Conservation (phyloP, 2,329 filamentous ascomycete species). For the Penicillium sp. region DNA sequence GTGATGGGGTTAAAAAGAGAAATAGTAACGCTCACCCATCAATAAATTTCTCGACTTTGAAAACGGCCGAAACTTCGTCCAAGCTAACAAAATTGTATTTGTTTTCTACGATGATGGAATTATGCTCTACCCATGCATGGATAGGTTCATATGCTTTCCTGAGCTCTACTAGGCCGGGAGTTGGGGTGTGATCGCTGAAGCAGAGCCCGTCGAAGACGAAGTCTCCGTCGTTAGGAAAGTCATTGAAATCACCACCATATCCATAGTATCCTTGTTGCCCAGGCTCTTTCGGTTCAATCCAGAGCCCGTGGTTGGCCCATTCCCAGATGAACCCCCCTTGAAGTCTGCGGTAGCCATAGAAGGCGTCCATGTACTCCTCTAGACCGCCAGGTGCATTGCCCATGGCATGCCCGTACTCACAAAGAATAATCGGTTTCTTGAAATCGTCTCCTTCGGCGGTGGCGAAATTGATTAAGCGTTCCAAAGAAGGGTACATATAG, state of each 20-base stretch:
- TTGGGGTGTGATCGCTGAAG: conserved; percentile 51
- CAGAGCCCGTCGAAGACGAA: conserved; percentile 60
- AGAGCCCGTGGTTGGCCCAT: conserved; percentile 60
- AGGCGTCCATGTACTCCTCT: conserved; percentile 64
- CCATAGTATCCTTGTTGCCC: conserved; percentile 47
- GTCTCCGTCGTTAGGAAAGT: conserved; percentile 55
- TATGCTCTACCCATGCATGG: conserved; percentile 9
- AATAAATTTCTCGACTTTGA: conserved; percentile 12
- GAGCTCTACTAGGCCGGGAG: conserved; percentile 52
- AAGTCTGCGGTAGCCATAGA: conserved; percentile 56
- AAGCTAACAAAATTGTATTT: conserved; percentile 47
- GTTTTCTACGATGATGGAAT: conserved; percentile 32
- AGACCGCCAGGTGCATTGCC: conserved; percentile 69
- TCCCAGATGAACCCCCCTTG: conserved; percentile 66
- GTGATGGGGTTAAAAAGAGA: background rate
- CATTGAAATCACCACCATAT: conserved; percentile 60
- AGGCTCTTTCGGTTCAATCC: conserved; percentile 25
- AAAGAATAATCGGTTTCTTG: conserved; percentile 40
- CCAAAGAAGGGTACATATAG: conserved; percentile 61
- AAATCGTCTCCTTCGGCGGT: conserved; percentile 46
- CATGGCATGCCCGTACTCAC: conserved; percentile 62
- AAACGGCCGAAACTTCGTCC: conserved; percentile 33
- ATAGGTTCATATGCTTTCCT: conserved; percentile 58
- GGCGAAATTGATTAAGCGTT: conserved; percentile 47
- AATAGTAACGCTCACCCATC: conserved; percentile 2